phyloP scores from a whole-genome alignment of 148 eudicot genomes.

The Hydrangea macrophylla region DNA sequence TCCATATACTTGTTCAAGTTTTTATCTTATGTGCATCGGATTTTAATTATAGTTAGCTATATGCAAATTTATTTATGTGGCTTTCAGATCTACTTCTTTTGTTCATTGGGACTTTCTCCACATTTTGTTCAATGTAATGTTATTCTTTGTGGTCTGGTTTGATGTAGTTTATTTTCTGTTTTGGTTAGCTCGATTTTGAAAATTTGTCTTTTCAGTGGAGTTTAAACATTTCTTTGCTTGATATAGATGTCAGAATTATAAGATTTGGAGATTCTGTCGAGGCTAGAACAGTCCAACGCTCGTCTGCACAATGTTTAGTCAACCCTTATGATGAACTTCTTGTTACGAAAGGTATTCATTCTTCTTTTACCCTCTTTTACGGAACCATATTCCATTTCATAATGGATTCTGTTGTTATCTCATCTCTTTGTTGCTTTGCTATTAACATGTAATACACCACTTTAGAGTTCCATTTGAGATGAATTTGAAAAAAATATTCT shows the following conservation, averaged over 20 bases:
- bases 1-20: too few relatives aligned
- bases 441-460: too few relatives aligned
- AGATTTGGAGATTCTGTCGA: slow-evolving; percentile 53
- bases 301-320: slow-evolving; percentile 55
- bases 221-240: slow-evolving; percentile 5
- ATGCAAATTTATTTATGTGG: too few relatives aligned
- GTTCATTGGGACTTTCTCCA: background rate
- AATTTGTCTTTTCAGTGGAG: background rate
- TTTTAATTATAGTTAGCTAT: too few relatives aligned
- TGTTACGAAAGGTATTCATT: slow-evolving; percentile 43
- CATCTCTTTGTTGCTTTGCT: background rate
- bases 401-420: background rate
- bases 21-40: too few relatives aligned
- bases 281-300: slow-evolving; percentile 60
- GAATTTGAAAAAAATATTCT: too few relatives aligned
- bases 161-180: background rate
- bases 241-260: slow-evolving; percentile 58
- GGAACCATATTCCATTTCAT: background rate
- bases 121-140: background rate
- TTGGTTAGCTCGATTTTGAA: background rate
- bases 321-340: slow-evolving; percentile 38
- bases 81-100: too few relatives aligned
- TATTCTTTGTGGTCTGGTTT: background rate
- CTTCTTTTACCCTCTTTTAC: slow-evolving; percentile 8
- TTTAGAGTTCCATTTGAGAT: too few relatives aligned